Evolutionary conservation across 768 basidiomycete species (phyloP), one percentile per base, ranked within the genome.

Genomic region (Cystofilobasidium ferigula): DNA sequence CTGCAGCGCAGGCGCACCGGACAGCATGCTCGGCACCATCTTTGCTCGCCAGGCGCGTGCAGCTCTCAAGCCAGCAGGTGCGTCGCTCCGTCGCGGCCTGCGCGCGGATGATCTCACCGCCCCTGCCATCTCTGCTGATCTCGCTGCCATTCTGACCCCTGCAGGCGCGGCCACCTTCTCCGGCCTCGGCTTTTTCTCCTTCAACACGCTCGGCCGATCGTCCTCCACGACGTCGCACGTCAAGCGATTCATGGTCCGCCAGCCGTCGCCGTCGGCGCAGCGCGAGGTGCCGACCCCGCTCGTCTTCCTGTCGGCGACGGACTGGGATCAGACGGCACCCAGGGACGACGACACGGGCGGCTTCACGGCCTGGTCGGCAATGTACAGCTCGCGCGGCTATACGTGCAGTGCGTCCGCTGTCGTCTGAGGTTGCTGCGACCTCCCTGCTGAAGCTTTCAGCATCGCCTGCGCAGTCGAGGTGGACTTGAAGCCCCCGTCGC

Each of bases 221-320:
- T 28, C 51, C 51, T 54, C 51, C 3, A 54, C 51, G 51, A 54
- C 51, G 26, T 54, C 51, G 28, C 51, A 54, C 18, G 51, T 54
- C 28, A 54, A 54, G 51, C 51, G 51, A 1, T 54, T 54, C 30
- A 54, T 54, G 51, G 30, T 54, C 51, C 51, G 51, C 28, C 51
- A 54, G 51, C 51, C 51, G 4, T 47, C n/a, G 22, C 4, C 22
- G 45, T 14, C 51, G 63, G 63, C 63, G 10, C 63, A 42, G 6
- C 63, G 65, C 26, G 65, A 67, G 53, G 65, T 67, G 6, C 65
- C 65, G 0, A 67, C 65, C 18, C 65, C 65, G 13, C 60, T 67
- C 51, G 65, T 67, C 4, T 62, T 67, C 40, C 60, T 67, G 32
- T 61, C 60, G 24, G 58, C 65, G 14, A 51, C 65, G 2, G 48